phyloP scores from a whole-genome alignment of 768 basidiomycete genomes.

The Lentinula edodes region DNA sequence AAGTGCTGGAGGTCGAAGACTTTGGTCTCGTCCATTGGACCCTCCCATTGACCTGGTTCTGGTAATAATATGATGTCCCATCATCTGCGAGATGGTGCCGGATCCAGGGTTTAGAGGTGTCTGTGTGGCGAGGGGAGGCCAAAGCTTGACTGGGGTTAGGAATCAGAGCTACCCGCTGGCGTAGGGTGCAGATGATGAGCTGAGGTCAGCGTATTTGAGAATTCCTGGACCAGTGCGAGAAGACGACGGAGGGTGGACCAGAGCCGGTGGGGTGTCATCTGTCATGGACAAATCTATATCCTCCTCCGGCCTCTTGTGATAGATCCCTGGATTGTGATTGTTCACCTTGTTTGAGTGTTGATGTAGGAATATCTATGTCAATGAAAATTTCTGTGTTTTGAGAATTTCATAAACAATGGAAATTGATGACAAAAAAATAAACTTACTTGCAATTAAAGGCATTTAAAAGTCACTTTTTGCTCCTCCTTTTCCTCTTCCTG shows the following conservation, averaged over 20 bases:
- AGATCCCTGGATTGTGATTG: slow-evolving; percentile 78
- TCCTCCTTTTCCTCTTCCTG: slow-evolving; percentile 18
- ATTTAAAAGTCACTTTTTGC: slow-evolving; percentile 80
- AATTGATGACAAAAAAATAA: background rate
- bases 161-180: too few species aligned
- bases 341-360: slow-evolving; percentile 80
- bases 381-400: background rate
- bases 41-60: slow-evolving; percentile 64
- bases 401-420: background rate
- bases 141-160: slow-evolving; percentile 38
- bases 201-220: slow-evolving; percentile 22
- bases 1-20: slow-evolving; percentile 27
- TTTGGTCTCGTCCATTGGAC: slow-evolving; percentile 58
- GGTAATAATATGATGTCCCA: slow-evolving; percentile 73
- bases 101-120: slow-evolving; percentile 80
- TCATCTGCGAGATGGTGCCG: slow-evolving; percentile 70
- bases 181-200: too few species aligned
- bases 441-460: slow-evolving; percentile 80
- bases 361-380: slow-evolving; percentile 82
- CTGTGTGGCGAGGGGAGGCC: slow-evolving; percentile 50
- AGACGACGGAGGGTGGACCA: too few species aligned
- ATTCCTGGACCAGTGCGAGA: slow-evolving; percentile 38
- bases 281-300: slow-evolving; percentile 26
- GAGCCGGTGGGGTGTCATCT: slow-evolving; percentile 29
- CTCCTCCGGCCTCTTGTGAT: slow-evolving; percentile 31